These are phyloP conservation scores for Neofusicoccum cordaticola DNA, from an alignment of 2,329 filamentous ascomycete species.

Conservation along the genomic window DNA sequence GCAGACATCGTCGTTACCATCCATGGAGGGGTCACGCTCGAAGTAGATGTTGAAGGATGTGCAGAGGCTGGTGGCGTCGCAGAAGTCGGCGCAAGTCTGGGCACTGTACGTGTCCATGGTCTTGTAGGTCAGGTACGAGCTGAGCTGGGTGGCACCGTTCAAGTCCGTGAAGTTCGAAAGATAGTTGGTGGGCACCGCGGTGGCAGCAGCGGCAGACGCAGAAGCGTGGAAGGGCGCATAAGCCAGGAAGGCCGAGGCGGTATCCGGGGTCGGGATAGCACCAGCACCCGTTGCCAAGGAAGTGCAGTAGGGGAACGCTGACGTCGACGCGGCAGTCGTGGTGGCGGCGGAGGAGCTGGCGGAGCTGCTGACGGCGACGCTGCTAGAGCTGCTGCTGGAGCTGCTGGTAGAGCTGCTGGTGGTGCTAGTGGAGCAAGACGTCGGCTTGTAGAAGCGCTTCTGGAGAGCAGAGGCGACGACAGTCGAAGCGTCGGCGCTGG, in stretches of 20 bases:
- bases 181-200: constrained; percentile 1
- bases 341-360: not conserved
- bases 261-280: not conserved
- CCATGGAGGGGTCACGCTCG: constrained; percentile 21
- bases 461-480: not conserved
- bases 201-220: not conserved
- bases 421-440: not conserved
- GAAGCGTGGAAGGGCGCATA: not conserved
- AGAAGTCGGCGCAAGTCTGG: constrained; percentile 19
- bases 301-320: not conserved
- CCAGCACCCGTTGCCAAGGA: not conserved
- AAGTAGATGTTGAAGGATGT: constrained; percentile 25
- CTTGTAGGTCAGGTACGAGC: constrained; percentile 21
- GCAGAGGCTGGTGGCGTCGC: constrained; percentile 20
- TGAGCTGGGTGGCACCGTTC: constrained; percentile 17
- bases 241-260: not conserved
- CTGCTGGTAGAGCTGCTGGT: not conserved
- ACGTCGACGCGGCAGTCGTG: not conserved
- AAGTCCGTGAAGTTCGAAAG: constrained; percentile 17
- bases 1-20: constrained; percentile 19
- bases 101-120: constrained; percentile 19
- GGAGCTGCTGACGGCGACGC: not conserved
- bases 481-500: not conserved
- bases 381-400: not conserved
- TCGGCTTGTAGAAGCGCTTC: constrained; percentile 1